Base-by-base conservation (phyloP, 2,329 filamentous ascomycete species). In the Colletotrichum spaethianum region DNA sequence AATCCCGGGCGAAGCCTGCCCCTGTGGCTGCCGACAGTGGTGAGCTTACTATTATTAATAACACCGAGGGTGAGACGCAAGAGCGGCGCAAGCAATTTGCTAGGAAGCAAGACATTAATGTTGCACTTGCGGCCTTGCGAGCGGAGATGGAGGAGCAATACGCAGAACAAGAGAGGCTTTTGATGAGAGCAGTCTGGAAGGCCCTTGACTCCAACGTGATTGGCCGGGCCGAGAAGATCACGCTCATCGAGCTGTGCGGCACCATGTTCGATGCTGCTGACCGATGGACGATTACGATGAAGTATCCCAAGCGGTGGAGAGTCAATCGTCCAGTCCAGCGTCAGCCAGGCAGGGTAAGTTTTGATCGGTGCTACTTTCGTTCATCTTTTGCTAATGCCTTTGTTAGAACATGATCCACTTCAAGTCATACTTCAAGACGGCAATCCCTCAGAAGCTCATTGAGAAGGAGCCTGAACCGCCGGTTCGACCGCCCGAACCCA, bases 21-120 rank as follows among this genome's bases (percentile, higher is more conserved):
- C 64, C 71, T 11, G 31, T 72, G 48, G 38, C 63, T 1, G 63
- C 53, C 9, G 74, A 73, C 23, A 75, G 73, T 4, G 75, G 83
- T 33, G 83, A 82, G 33, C 76, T 85, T 11, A 75, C 85, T n/a
- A 79, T 86, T 38, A 80, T 86, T 1, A 28, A 61, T 18, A 53
- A 73, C 42, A 46, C 61, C 3, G 83, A 85, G 71, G 82, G 84
- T 28, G 83, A 88, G 76, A 90, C 90, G 14, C 90, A 89, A 75
- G 91, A 91, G 82, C 88, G 92, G 55, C 78, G 83, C 38, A 88
- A 87, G 67, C 88, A 91, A 84, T 92, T 91, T 80, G 88, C 90
- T 70, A 89, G 90, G 75, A 90, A 91, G 75, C 87, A 89, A 76
- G 91, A 94, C 77, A 82, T 90, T 28, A 86, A 89, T 62, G 85